Conservation (phyloP, 495 filamentous ascomycete species). For the Penicillium steckii region DNA sequence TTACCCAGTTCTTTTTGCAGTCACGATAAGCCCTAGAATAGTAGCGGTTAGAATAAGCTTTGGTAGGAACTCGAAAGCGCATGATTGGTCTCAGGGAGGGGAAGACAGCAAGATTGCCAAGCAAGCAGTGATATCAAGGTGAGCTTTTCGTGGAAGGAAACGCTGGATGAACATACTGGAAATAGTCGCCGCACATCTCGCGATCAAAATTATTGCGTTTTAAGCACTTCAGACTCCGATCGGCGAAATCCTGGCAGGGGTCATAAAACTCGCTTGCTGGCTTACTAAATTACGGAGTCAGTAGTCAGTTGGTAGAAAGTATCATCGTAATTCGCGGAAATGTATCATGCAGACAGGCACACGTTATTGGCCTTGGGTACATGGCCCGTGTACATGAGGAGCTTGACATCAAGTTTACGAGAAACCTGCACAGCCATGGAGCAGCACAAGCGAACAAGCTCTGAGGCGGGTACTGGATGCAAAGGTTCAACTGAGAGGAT, state of each 20-base stretch:
- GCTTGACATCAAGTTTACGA: not conserved
- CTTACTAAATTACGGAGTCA: slow-evolving; percentile 58
- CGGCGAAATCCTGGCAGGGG: slow-evolving; percentile 93
- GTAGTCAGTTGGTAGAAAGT: not conserved
- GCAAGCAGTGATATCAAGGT: not conserved
- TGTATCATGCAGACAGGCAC: not conserved
- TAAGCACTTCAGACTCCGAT: slow-evolving; percentile 78
- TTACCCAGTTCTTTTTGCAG: slow-evolving; percentile 92
- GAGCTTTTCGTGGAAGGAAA: not conserved
- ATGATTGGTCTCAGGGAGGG: not conserved
- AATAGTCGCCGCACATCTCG: slow-evolving; percentile 89
- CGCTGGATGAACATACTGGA: slow-evolving; percentile 61
- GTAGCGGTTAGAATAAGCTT: not conserved
- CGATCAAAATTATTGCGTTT: slow-evolving; percentile 81
- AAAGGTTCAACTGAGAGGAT: not conserved
- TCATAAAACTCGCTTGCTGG: slow-evolving; percentile 82
- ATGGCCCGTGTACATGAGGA: not conserved
- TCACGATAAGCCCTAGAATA: slow-evolving; percentile 78
- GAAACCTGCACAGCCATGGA: not conserved
- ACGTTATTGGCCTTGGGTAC: not conserved
- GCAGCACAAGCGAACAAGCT: not conserved
- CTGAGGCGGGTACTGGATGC: not conserved
- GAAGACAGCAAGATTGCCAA: not conserved
- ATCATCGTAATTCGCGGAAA: not conserved
- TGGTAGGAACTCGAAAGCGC: slow-evolving; percentile 5